Percentiles rank a stretch among this genome's conserved stretches.
phyloP scores from a whole-genome alignment of 164 flowering plant genomes.

The Paratinospora sagittata region DNA sequence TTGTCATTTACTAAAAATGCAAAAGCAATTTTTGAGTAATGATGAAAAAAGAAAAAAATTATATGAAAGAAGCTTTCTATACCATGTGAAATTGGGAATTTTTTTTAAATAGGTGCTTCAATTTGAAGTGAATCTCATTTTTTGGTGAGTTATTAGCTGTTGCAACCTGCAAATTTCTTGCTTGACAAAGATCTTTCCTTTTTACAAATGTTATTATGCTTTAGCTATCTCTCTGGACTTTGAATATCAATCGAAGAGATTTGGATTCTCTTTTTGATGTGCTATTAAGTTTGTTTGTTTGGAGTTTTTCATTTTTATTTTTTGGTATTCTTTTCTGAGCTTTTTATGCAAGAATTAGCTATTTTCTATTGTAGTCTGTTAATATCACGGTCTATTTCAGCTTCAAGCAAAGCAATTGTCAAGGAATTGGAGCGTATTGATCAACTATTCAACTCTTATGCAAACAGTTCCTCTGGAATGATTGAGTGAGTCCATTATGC shows the following conservation, averaged over 20 bases:
- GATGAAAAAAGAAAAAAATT: neutral
- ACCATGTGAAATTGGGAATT: too few relatives aligned
- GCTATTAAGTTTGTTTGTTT: neutral
- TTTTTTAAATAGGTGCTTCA: neutral
- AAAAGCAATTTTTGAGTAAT: neutral
- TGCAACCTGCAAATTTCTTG: neutral
- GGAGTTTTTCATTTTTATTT: neutral
- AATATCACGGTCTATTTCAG: conserved; percentile 27
- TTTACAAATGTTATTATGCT: neutral
- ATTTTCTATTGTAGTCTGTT: too few relatives aligned
- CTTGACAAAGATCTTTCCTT: too few relatives aligned
- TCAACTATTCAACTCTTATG: conserved; percentile 52
- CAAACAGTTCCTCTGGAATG: conserved; percentile 39
- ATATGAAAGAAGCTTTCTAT: neutral
- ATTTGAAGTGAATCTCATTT: neutral
- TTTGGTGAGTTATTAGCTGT: neutral
- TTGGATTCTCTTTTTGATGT: neutral
- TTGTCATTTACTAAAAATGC: too few relatives aligned
- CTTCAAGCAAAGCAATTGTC: conserved; percentile 56
- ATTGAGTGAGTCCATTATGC: conserved; percentile 48
- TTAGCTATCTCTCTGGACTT: neutral
- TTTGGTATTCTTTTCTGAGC: neutral
- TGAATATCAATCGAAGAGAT: neutral
- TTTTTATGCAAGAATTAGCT: neutral
- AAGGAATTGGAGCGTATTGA: conserved; percentile 76